Evolutionary conservation across 345 rosid species (phyloP).

Genomic region (Corchorus olitorius): DNA sequence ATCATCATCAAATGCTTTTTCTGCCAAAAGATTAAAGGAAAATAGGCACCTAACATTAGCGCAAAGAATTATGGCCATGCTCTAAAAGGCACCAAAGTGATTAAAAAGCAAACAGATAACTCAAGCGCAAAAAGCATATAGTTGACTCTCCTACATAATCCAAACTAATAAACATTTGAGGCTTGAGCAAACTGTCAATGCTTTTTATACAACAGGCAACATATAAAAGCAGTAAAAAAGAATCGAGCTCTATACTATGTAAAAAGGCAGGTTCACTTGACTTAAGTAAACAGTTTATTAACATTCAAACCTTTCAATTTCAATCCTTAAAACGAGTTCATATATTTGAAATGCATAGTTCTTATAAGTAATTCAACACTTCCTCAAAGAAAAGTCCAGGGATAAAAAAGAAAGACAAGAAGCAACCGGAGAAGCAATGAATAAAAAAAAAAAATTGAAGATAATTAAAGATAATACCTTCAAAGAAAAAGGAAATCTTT

Average conservation of each 20-base stretch:
- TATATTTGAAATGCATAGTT: neutral
- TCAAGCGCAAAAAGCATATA: neutral
- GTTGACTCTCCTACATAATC: neutral
- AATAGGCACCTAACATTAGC: neutral
- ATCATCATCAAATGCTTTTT: slow-evolving; percentile 84
- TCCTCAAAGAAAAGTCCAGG: neutral
- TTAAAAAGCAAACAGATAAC: neutral
- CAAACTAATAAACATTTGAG: neutral
- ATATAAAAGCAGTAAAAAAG: neutral
- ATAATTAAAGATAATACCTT: slow-evolving; percentile 48
- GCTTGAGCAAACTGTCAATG: neutral
- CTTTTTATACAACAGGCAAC: neutral
- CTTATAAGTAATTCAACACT: neutral
- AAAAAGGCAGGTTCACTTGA: neutral
- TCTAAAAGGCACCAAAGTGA: neutral
- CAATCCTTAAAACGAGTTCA: neutral
- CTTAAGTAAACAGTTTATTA: neutral
- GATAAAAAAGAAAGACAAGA: neutral
- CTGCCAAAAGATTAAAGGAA: slow-evolving; percentile 37
- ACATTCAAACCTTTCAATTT: slow-evolving; percentile 4
- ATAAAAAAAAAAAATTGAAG: neutral
- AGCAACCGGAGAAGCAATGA: neutral
- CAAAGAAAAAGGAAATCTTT: slow-evolving; percentile 89
- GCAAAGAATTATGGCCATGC: neutral
- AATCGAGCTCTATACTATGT: slow-evolving; percentile 4